phyloP scores from a whole-genome alignment of 805 yeast species.

The Metschnikowia koreensis region DNA sequence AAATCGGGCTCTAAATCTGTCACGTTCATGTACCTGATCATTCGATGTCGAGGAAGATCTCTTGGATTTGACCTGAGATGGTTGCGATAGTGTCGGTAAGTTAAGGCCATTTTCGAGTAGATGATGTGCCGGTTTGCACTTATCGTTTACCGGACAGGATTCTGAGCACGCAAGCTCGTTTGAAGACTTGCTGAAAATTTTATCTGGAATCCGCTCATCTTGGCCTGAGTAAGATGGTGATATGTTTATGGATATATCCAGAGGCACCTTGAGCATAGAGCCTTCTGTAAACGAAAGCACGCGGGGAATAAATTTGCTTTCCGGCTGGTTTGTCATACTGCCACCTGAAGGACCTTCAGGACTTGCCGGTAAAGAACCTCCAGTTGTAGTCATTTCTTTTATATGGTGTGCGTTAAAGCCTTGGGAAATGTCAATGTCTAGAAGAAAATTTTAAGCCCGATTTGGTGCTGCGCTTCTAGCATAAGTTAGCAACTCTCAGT shows the following conservation, averaged over 20 bases:
- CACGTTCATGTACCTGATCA: constrained; percentile 40
- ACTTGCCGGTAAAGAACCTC: background rate
- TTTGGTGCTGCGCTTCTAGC: too few relatives aligned
- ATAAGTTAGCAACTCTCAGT: too few relatives aligned
- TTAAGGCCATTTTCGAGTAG: background rate
- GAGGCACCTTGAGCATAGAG: background rate
- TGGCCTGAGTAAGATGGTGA: background rate
- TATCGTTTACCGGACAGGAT: too few relatives aligned
- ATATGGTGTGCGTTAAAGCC: background rate
- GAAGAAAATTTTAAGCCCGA: too few relatives aligned
- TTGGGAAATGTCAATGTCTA: background rate
- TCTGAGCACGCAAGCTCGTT: too few relatives aligned
- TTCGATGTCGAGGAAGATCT: constrained; percentile 41
- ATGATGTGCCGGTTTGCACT: background rate
- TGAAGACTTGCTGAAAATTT: too few relatives aligned
- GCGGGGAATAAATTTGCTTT: background rate
- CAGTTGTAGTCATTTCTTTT: background rate
- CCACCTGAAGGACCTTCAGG: constrained; percentile 1
- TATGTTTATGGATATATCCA: background rate
- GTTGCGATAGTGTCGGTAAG: background rate
- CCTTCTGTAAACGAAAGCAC: background rate
- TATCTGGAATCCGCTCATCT: background rate
- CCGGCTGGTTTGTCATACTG: background rate
- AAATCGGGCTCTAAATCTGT: constrained; percentile 40
- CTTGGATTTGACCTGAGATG: constrained; percentile 20